Percentiles rank a stretch among this genome's conserved stretches.
Conservation (phyloP, 176 grass and related monocot species). For the Musa acuminata region DNA sequence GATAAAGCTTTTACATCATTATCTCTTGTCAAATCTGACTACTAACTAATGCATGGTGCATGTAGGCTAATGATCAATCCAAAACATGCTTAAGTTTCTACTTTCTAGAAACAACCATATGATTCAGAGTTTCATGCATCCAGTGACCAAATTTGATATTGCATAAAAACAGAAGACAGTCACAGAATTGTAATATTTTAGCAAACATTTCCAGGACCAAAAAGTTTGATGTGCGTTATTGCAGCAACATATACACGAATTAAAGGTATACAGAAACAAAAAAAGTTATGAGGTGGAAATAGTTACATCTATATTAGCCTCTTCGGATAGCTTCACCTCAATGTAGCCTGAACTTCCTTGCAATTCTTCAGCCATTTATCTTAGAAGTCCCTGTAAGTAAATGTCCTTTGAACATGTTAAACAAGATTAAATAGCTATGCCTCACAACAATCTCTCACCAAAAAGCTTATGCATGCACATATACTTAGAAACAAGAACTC, state of each 20-base stretch:
- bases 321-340: not conserved
- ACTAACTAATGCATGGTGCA: not conserved
- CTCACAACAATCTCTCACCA: not conserved
- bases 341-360: not conserved
- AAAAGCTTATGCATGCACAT: not conserved
- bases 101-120: not conserved
- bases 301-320: not conserved
- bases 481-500: not conserved
- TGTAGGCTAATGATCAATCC: not conserved
- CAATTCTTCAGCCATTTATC: conserved; percentile 10
- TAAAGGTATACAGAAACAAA: not conserved
- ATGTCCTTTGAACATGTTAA: not conserved
- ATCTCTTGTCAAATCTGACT: not conserved
- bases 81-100: not conserved
- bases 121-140: too few species aligned
- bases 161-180: too few species aligned
- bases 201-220: too few species aligned
- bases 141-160: too few species aligned
- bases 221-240: too few species aligned
- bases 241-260: too few species aligned
- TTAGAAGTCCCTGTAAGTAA: not conserved
- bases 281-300: not conserved
- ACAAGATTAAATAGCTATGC: not conserved
- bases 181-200: too few species aligned
- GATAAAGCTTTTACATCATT: not conserved